A percentile compares a stretch with the other conserved stretches of the same genome.
Conservation (phyloP, 2,329 filamentous ascomycete species). For the Diplodia mutila region DNA sequence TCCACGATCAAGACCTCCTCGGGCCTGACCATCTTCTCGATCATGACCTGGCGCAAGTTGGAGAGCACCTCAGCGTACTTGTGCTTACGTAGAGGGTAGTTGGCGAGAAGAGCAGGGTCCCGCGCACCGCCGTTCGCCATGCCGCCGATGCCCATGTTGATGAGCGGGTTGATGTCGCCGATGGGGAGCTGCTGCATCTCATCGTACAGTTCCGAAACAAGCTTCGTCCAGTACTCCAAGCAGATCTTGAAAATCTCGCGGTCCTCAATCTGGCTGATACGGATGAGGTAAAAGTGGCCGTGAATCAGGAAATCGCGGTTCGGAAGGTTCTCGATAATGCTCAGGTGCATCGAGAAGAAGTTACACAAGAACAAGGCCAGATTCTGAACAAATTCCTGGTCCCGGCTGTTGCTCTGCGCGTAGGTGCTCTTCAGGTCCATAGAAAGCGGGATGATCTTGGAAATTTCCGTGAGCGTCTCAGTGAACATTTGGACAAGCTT, state of each 20-base stretch:
- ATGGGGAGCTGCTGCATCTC: slow-evolving; percentile 98
- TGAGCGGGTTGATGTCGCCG: slow-evolving; percentile 86
- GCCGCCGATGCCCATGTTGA: slow-evolving; percentile 72
- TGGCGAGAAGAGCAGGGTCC: slow-evolving; percentile 81
- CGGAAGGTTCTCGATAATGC: slow-evolving; percentile 88
- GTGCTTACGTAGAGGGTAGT: slow-evolving; percentile 94
- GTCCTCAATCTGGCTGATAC: slow-evolving; percentile 98
- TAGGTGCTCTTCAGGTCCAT: slow-evolving; percentile 92
- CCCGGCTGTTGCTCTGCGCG: slow-evolving; percentile 83
- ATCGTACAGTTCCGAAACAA: slow-evolving; percentile 96
- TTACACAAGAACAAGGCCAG: slow-evolving; percentile 94
- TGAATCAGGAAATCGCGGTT: slow-evolving; percentile 95
- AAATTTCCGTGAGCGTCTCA: slow-evolving; percentile 88
- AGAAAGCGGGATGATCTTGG: slow-evolving; percentile 87
- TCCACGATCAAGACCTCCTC: slow-evolving; percentile 99
- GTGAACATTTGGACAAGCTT: slow-evolving; percentile 99
- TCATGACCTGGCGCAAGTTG: slow-evolving; percentile 96
- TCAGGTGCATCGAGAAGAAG: slow-evolving; percentile 92
- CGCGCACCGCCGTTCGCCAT: slow-evolving; percentile 79
- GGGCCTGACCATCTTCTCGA: slow-evolving; percentile 98
- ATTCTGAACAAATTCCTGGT: slow-evolving; percentile 98
- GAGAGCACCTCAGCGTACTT: slow-evolving; percentile 95
- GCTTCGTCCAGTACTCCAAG: slow-evolving; percentile 97
- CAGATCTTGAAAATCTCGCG: slow-evolving; percentile 99
- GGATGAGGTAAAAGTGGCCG: slow-evolving; percentile 96